Conservation (phyloP, 352 stramenopile species). For the Globisporangium cystogenes region DNA sequence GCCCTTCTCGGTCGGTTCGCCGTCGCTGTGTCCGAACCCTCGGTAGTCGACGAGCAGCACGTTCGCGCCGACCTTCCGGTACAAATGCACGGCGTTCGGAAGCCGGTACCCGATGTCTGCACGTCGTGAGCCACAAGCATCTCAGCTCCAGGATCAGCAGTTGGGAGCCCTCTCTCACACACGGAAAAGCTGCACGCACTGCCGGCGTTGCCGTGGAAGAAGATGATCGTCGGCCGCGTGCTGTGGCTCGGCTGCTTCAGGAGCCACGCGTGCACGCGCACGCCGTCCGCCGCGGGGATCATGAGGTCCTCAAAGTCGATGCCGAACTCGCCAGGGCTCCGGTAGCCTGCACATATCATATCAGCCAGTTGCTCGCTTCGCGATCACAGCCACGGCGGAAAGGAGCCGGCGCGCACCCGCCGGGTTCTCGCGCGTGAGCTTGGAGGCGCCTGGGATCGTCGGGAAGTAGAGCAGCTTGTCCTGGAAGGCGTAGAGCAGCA, state of each 20-base stretch:
- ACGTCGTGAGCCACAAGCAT: background rate
- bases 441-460: conserved; percentile 66
- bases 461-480: conserved; percentile 84
- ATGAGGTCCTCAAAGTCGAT: conserved; percentile 90
- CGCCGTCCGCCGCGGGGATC: conserved; percentile 79
- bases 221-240: conserved; percentile 85
- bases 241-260: conserved; percentile 76
- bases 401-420: conserved; percentile 21
- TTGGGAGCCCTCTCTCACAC: too few relatives aligned
- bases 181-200: conserved; percentile 56
- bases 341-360: conserved; percentile 77
- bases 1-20: conserved; percentile 80
- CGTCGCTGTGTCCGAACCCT: conserved; percentile 90
- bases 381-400: too few relatives aligned
- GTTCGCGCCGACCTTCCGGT: conserved; percentile 83
- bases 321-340: conserved; percentile 76
- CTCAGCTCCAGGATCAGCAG: background rate
- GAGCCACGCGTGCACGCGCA: conserved; percentile 90
- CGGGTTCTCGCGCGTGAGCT: conserved; percentile 80
- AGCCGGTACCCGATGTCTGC: conserved; percentile 92
- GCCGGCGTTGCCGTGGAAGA: conserved; percentile 95
- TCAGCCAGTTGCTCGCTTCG: too few relatives aligned
- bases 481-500: conserved; percentile 81
- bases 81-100: conserved; percentile 91
- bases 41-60: conserved; percentile 94